Conservation (phyloP, 805 yeast species). For the Lipomyces spencermartinsiae region DNA sequence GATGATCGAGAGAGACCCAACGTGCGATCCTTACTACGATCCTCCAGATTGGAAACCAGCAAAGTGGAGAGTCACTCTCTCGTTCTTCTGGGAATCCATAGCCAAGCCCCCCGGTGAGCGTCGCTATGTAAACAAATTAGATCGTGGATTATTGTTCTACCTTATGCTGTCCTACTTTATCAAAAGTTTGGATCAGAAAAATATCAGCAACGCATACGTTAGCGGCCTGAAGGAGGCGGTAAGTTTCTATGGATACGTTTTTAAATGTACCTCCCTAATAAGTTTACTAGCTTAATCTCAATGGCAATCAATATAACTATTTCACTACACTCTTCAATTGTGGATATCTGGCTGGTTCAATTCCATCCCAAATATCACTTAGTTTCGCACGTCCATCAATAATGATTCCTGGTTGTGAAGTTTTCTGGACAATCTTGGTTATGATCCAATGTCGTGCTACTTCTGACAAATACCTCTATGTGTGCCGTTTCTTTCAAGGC, state of each 20-base stretch:
- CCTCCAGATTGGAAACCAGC: conserved; percentile 32
- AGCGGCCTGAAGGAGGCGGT: no score
- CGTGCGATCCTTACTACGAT: conserved; percentile 33
- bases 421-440: conserved; percentile 47
- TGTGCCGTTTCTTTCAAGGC: conserved; percentile 47
- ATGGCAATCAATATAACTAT: conserved; percentile 58
- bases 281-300: conserved; percentile 50
- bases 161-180: no score
- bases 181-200: no score
- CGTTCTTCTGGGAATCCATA: conserved; percentile 34
- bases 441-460: conserved; percentile 38
- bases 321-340: conserved; percentile 35
- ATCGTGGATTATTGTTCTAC: conserved; percentile 45
- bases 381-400: conserved; percentile 5
- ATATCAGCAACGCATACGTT: no score
- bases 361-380: neutral
- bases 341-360: conserved; percentile 1
- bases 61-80: conserved; percentile 22
- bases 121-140: conserved; percentile 46
- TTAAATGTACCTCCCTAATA: no score
- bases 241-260: no score
- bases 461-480: conserved; percentile 34
- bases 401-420: neutral
- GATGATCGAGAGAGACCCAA: conserved; percentile 29
- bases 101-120: conserved; percentile 42